Evolutionary conservation across 257 asterid genomes (phyloP).

Genomic region (Solanum dulcamara): DNA sequence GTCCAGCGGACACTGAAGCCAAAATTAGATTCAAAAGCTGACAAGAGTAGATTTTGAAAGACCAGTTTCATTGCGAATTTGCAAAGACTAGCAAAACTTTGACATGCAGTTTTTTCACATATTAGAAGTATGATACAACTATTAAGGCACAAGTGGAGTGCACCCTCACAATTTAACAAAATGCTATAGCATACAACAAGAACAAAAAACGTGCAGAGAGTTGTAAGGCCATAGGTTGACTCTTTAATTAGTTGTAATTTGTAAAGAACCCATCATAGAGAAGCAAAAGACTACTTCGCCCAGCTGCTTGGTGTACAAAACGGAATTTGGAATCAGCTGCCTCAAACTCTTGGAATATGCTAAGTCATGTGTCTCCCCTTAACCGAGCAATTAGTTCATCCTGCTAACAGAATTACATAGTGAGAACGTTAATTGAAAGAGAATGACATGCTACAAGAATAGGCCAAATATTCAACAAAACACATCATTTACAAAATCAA

Average conservation of each 20-base stretch:
- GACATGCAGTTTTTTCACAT: background rate
- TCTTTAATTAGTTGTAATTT: background rate
- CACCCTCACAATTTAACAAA: background rate
- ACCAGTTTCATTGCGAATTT: background rate
- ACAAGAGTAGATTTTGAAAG: background rate
- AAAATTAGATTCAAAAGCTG: background rate
- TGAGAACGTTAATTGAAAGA: background rate
- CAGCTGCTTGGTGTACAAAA: slow-evolving; percentile 4
- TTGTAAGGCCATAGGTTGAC: background rate
- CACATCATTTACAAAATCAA: background rate
- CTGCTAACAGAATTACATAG: slow-evolving; percentile 19
- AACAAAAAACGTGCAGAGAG: background rate
- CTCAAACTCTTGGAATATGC: background rate
- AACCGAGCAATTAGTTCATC: slow-evolving; percentile 61
- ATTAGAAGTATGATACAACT: background rate
- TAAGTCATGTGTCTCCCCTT: slow-evolving; percentile 25
- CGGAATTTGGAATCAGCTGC: background rate
- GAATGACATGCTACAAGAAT: background rate
- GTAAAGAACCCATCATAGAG: background rate
- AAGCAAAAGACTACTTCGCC: slow-evolving; percentile 1
- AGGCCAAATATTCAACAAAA: background rate
- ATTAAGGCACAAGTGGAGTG: background rate
- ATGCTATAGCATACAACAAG: background rate
- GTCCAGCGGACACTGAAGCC: background rate
- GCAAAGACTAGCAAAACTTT: background rate